A percentile compares a stretch with the other conserved stretches of the same genome.
Evolutionary conservation across 2,329 filamentous ascomycete species (phyloP).

Genomic region (Colletotrichum camelliae): DNA sequence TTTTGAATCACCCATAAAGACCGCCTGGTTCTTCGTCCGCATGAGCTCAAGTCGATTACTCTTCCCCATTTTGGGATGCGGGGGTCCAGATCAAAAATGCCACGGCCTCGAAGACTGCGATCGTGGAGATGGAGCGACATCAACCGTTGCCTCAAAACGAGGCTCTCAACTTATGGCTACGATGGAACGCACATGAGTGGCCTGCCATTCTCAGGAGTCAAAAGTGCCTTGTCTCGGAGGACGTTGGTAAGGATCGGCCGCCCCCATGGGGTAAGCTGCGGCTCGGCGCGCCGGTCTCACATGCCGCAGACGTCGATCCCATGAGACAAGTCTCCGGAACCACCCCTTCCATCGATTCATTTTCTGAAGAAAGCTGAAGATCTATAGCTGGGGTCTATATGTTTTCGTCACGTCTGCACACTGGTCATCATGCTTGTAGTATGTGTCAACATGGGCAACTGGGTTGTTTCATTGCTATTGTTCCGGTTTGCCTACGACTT

Average conservation of each 20-base stretch:
- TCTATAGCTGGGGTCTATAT: not conserved
- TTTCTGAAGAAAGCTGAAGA: not conserved
- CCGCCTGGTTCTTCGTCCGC: too few relatives aligned
- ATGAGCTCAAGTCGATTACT: too few relatives aligned
- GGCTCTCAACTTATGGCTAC: not conserved
- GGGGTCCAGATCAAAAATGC: too few relatives aligned
- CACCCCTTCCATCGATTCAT: not conserved
- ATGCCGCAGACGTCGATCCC: not conserved
- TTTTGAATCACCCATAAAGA: too few relatives aligned
- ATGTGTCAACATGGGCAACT: too few relatives aligned
- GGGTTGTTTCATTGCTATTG: too few relatives aligned
- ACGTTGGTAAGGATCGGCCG: not conserved
- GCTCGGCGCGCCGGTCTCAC: not conserved
- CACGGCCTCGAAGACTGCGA: too few relatives aligned
- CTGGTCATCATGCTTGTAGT: too few relatives aligned
- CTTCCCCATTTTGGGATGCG: too few relatives aligned
- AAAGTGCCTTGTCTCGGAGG: not conserved
- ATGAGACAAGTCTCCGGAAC: not conserved
- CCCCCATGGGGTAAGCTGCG: not conserved
- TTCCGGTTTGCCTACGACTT: too few relatives aligned
- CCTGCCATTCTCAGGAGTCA: not conserved
- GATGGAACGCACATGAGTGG: not conserved
- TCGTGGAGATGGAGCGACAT: not conserved
- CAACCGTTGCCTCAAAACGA: not conserved
- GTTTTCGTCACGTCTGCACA: too few relatives aligned